Evolutionary conservation across 768 basidiomycete species (phyloP).

Genomic region (Naganishia randhawae): DNA sequence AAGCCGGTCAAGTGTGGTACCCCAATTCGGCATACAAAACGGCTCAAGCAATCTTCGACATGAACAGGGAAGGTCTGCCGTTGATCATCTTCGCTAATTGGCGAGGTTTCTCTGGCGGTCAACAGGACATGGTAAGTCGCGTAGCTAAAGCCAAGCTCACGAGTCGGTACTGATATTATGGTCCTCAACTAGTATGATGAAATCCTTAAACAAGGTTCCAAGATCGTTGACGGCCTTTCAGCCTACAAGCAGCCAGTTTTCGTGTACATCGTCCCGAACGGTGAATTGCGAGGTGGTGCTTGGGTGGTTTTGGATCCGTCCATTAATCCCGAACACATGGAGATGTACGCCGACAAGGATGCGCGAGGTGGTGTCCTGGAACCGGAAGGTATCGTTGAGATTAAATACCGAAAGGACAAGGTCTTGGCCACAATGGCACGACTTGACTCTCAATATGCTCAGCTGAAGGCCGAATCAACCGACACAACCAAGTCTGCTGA

Average conservation of each 20-base stretch:
- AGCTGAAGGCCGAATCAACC: slow-evolving; percentile 74
- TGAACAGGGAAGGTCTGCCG: slow-evolving; percentile 92
- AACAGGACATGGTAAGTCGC: slow-evolving; percentile 78
- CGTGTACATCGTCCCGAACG: slow-evolving; percentile 97
- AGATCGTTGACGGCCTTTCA: slow-evolving; percentile 96
- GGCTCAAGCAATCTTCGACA: slow-evolving; percentile 97
- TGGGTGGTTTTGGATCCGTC: slow-evolving; percentile 99
- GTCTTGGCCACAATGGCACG: slow-evolving; percentile 86
- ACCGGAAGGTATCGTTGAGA: slow-evolving; percentile 91
- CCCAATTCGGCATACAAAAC: slow-evolving; percentile 99
- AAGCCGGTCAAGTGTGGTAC: slow-evolving; percentile 97
- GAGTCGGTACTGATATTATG: not conserved
- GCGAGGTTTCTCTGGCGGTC: slow-evolving; percentile 99
- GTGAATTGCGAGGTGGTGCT: slow-evolving; percentile 96
- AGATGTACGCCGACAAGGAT: slow-evolving; percentile 97
- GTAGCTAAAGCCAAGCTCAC: not conserved
- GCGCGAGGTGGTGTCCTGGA: slow-evolving; percentile 91
- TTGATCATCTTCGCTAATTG: slow-evolving; percentile 99
- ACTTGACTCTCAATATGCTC: slow-evolving; percentile 75
- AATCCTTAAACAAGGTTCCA: slow-evolving; percentile 91
- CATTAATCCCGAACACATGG: slow-evolving; percentile 95
- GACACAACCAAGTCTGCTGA: slow-evolving; percentile 69
- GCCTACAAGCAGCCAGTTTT: slow-evolving; percentile 96
- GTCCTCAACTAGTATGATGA: slow-evolving; percentile 65
- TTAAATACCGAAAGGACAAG: slow-evolving; percentile 80